A percentile compares a stretch with the other conserved stretches of the same genome.
Evolutionary conservation across 2,329 filamentous ascomycete genomes (phyloP).

Genomic region (Botryotinia narcissicola): DNA sequence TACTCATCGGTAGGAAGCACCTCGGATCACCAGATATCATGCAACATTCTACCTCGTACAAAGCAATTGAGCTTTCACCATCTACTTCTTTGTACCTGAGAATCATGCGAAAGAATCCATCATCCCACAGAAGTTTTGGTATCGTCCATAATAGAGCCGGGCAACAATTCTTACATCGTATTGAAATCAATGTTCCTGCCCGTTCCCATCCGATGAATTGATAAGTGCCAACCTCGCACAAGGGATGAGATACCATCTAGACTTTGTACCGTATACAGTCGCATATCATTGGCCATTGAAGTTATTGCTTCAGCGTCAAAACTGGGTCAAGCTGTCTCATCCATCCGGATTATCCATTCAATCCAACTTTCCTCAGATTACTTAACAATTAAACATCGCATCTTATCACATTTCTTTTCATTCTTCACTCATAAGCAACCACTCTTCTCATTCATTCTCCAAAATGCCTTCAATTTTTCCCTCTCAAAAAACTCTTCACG

Average conservation of each 20-base stretch:
- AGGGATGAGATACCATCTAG: not conserved
- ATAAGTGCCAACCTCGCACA: not conserved
- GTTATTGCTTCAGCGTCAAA: not conserved
- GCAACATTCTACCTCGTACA: not conserved
- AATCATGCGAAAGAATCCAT: not conserved
- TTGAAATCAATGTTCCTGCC: not conserved
- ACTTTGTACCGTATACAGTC: constrained; percentile 2
- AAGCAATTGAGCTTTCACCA: not conserved
- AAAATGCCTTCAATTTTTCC: constrained; percentile 25
- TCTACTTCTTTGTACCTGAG: not conserved
- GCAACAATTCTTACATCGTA: not conserved
- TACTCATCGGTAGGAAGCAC: not conserved
- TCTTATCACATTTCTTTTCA: not conserved
- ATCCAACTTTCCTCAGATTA: not conserved
- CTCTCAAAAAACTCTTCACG: constrained; percentile 47
- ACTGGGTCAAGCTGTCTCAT: not conserved
- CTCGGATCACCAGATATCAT: not conserved
- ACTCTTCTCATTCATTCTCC: not conserved
- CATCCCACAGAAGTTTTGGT: not conserved
- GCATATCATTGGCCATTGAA: not conserved
- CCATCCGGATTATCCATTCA: constrained; percentile 4
- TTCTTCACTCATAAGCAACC: not conserved
- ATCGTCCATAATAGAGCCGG: not conserved
- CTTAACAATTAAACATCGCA: not conserved
- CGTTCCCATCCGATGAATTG: not conserved